Conservation (phyloP, 2,329 filamentous ascomycete genomes). For the Epichloe gansuensis region DNA sequence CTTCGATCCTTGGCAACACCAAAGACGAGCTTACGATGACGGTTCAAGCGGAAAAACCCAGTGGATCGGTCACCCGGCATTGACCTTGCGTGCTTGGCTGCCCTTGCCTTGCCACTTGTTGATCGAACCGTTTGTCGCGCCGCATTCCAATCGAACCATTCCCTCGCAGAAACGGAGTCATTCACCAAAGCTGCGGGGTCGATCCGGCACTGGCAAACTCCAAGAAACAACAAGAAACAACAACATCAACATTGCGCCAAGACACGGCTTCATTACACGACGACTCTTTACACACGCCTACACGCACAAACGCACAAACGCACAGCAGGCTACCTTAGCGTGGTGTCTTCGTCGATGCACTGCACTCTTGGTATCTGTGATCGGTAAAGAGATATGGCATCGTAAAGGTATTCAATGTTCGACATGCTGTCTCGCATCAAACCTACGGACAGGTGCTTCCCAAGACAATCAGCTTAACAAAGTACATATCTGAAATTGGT, state of each 20-base stretch:
- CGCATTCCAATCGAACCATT: neutral
- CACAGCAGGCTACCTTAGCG: too few relatives aligned
- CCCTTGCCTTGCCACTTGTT: neutral
- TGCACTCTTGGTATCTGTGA: too few relatives aligned
- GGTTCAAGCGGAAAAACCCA: neutral
- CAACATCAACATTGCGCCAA: neutral
- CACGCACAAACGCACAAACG: too few relatives aligned
- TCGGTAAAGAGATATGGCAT: too few relatives aligned
- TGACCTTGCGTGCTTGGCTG: neutral
- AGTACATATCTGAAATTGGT: too few relatives aligned
- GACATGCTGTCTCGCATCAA: too few relatives aligned
- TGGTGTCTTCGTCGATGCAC: too few relatives aligned
- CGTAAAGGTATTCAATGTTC: too few relatives aligned
- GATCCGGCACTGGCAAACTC: too few relatives aligned
- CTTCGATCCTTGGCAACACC: slow-evolving; percentile 7
- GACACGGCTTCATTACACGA: neutral
- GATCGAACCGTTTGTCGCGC: neutral
- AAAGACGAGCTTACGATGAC: slow-evolving; percentile 1
- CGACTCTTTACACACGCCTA: too few relatives aligned
- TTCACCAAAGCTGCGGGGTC: neutral
- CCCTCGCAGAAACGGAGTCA: neutral
- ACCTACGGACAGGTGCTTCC: too few relatives aligned
- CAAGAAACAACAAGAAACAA: neutral
- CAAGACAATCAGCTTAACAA: too few relatives aligned
- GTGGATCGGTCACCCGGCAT: neutral